These are phyloP conservation scores for Peziza echinospora DNA, from an alignment of 495 filamentous ascomycete species.

Conservation along the genomic window DNA sequence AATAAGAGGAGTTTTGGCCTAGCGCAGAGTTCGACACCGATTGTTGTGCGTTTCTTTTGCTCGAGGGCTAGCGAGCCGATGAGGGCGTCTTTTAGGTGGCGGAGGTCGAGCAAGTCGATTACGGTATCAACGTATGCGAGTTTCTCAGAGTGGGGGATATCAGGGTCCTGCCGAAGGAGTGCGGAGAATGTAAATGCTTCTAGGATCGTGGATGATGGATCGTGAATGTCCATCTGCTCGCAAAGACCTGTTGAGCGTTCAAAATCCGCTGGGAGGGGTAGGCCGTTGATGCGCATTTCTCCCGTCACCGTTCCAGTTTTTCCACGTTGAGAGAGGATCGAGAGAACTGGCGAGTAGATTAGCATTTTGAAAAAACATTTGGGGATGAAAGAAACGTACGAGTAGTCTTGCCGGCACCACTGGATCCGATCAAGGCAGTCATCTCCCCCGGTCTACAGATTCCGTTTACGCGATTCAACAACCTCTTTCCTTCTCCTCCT, in stretches of 20 bases:
- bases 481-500: constrained; percentile 35
- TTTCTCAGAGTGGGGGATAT: constrained; percentile 35
- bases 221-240: constrained; percentile 73
- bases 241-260: constrained; percentile 68
- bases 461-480: constrained; percentile 64
- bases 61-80: constrained; percentile 24
- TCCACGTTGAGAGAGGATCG: constrained; percentile 56
- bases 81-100: constrained; percentile 32
- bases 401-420: constrained; percentile 51
- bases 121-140: constrained; percentile 40
- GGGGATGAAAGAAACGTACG: constrained; percentile 35
- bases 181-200: constrained; percentile 49
- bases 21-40: constrained; percentile 73
- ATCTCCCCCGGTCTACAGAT: constrained; percentile 75
- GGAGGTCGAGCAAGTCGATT: constrained; percentile 35
- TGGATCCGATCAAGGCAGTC: constrained; percentile 56
- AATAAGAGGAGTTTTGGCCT: constrained; percentile 61
- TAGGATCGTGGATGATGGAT: constrained; percentile 39
- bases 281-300: constrained; percentile 61
- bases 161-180: constrained; percentile 36
- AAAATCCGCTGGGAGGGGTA: constrained; percentile 43
- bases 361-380: constrained; percentile 3
- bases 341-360: constrained; percentile 23
- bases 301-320: constrained; percentile 48
- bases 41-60: constrained; percentile 53